Conservation (phyloP, 345 rosid genomes). For the Syzygium aqueum region DNA sequence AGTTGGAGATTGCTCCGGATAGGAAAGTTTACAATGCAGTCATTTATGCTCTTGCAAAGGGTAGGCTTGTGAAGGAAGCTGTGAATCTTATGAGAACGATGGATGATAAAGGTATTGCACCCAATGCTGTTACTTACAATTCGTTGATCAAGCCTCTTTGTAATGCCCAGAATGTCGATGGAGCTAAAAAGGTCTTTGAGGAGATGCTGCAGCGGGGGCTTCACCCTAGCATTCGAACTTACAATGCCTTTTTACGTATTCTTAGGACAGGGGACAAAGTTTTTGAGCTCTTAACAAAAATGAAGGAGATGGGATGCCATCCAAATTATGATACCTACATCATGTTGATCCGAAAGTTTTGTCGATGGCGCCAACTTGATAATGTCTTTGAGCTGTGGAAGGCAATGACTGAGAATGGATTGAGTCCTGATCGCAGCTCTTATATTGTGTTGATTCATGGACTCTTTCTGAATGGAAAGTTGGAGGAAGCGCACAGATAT, state of each 20-base stretch:
- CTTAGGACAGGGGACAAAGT: constrained; percentile 57
- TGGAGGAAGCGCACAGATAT: constrained; percentile 67
- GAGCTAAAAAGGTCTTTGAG: constrained; percentile 49
- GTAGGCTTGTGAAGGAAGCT: constrained; percentile 62
- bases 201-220: constrained; percentile 56
- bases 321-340: constrained; percentile 70
- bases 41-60: constrained; percentile 73
- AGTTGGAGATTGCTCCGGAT: constrained; percentile 52
- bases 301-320: constrained; percentile 61
- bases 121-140: constrained; percentile 68
- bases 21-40: constrained; percentile 83
- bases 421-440: constrained; percentile 69
- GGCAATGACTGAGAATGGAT: constrained; percentile 58
- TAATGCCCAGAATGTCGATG: constrained; percentile 44
- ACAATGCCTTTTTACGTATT: constrained; percentile 67
- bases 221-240: constrained; percentile 56
- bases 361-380: constrained; percentile 76
- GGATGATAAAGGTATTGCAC: constrained; percentile 65
- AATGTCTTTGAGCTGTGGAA: constrained; percentile 62
- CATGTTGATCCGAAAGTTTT: constrained; percentile 82
- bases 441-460: constrained; percentile 89
- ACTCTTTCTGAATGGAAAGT: constrained; percentile 67
- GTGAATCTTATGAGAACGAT: constrained; percentile 48
- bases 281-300: constrained; percentile 62
- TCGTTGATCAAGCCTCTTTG: constrained; percentile 80